These are phyloP conservation scores for Telfairia occidentalis DNA, from an alignment of 331 rosid genomes.

Conservation along the genomic window DNA sequence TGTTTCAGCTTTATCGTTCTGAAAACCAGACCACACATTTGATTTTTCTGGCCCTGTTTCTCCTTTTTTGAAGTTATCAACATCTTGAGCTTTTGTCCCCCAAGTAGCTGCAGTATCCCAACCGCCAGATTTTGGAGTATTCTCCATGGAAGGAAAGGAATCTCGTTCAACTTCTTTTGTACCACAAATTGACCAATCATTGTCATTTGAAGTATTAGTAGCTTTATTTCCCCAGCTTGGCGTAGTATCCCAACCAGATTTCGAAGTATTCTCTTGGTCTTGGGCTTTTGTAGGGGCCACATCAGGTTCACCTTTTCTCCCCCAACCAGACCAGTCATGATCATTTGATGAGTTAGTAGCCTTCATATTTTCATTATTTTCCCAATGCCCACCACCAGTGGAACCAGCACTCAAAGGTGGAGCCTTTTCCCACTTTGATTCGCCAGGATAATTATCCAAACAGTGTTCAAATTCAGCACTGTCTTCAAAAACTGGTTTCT, in stretches of 20 bases:
- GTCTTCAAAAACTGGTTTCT: conserved; percentile 63
- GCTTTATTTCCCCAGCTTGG: conserved; percentile 15
- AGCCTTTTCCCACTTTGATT: conserved; percentile 26
- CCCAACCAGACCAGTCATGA: conserved; percentile 23
- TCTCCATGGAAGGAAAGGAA: conserved; percentile 2
- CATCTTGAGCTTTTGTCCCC: conserved; percentile 16
- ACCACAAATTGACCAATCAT: conserved; percentile 19
- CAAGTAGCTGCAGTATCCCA: conserved; percentile 19
- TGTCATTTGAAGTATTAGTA: background rate
- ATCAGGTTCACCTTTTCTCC: conserved; percentile 9
- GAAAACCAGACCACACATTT: background rate
- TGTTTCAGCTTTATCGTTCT: background rate
- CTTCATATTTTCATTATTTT: background rate
- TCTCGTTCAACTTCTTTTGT: conserved; percentile 6
- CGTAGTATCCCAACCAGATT: conserved; percentile 17
- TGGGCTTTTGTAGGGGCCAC: conserved; percentile 5
- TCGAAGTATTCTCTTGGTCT: conserved; percentile 14
- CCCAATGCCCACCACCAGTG: conserved; percentile 17
- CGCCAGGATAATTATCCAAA: conserved; percentile 15
- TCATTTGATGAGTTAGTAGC: conserved; percentile 1
- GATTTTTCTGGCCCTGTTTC: conserved; percentile 4
- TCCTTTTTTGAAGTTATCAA: background rate
- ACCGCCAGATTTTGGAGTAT: conserved; percentile 12
- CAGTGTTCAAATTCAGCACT: conserved; percentile 25
- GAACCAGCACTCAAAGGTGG: conserved; percentile 11